Base-by-base conservation (phyloP, 495 filamentous ascomycete genomes). In the Podospora didyma region DNA sequence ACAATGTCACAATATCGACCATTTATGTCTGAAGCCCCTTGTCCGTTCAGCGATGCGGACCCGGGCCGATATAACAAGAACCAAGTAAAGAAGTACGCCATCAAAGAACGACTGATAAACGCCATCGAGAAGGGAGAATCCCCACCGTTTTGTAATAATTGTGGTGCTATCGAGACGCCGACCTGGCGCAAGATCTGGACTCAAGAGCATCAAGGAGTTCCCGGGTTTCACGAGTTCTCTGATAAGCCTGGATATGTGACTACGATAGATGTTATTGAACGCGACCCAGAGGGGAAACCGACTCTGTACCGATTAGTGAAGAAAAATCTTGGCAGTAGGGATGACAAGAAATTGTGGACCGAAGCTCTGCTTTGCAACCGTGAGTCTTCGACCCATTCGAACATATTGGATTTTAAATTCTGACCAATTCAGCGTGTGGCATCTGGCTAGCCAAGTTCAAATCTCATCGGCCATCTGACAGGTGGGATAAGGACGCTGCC, bases 171-270 rank as follows among this genome's bases (percentile, higher is more conserved):
- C 56, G 89, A 96, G 64, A 98, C 94, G 1, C 89, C 93, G 0
- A 96, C 92, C 0, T 98, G 94, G 94, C 82, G 94, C 34, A 94
- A 92, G 58, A 88, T 91, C 2, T 96, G 86, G 81, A 80, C 82
- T 10, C 89, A 89, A 63, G 77, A 86, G 7, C 73, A 84, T 21
- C 64, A 72, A 16, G 89, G 89, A 0, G 74, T 72, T 24, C 86
- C 88, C 11, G 69, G 78, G 10, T 78, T 86, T 61, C 77, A 87
- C 53, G 78, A 87, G 46, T 79, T 85, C 37, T 86, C 86, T 4
- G 83, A 86, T 41, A 85, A 87, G 59, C 82, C 85, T 21, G 83
- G 82, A 26, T 75, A 70, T 31, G 81, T 87, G 16, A 82, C 87
- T 9, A 80, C 77, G 46, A 80, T 90, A 65, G 84, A 88, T 39